Evolutionary conservation across 768 basidiomycete species (phyloP).

Genomic region (Pleurotus giganteus): DNA sequence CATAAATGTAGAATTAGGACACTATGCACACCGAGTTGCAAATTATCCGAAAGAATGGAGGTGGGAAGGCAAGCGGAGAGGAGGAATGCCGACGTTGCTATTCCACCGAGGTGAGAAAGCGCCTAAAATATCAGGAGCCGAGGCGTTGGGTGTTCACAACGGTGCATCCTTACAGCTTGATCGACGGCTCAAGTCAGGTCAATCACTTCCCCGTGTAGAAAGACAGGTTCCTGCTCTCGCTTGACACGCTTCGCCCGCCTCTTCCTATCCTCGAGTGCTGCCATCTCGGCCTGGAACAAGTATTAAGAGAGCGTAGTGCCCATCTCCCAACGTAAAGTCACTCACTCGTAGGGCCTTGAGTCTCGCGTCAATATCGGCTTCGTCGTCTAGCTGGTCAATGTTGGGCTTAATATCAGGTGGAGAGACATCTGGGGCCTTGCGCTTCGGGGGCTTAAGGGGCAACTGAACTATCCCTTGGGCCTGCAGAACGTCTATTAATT

Average conservation of each 20-base stretch:
- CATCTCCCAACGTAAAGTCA: not conserved
- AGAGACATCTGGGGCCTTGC: not conserved
- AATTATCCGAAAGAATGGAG: too few species aligned
- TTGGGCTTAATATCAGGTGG: not conserved
- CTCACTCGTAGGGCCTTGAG: not conserved
- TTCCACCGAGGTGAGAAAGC: too few species aligned
- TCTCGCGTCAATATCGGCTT: not conserved
- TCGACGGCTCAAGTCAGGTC: slow-evolving; percentile 20
- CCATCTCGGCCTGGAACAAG: not conserved
- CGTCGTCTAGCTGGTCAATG: not conserved
- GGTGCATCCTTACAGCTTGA: too few species aligned
- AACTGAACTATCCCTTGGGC: slow-evolving; percentile 16
- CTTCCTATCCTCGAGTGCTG: slow-evolving; percentile 8
- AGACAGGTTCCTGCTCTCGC: slow-evolving; percentile 4
- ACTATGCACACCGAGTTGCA: too few species aligned
- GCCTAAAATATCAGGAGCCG: too few species aligned
- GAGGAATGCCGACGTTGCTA: too few species aligned
- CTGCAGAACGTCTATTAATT: slow-evolving; percentile 12
- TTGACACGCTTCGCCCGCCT: slow-evolving; percentile 16
- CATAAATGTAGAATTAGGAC: too few species aligned
- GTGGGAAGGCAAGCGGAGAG: too few species aligned
- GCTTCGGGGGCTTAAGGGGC: not conserved
- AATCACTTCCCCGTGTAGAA: slow-evolving; percentile 18
- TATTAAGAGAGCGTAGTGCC: not conserved
- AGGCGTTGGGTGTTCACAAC: too few species aligned